Conservation (phyloP, 1,284 basidiomycete genomes). For the Marasmius oreades region DNA sequence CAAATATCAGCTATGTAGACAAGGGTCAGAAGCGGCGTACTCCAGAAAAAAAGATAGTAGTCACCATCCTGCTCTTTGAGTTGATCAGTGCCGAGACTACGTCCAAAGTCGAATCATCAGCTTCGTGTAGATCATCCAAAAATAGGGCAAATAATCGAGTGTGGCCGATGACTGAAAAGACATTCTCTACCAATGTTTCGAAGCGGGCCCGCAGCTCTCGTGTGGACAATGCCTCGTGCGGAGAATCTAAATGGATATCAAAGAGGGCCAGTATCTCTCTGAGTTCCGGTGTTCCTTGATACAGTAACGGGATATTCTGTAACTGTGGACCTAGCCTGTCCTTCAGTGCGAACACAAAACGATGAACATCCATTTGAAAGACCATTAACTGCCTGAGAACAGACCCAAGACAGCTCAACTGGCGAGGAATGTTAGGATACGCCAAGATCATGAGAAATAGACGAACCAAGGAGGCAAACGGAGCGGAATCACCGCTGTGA, state of each 20-base stretch:
- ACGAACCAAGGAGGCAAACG: slow-evolving; percentile 61
- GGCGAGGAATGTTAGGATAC: slow-evolving; percentile 2
- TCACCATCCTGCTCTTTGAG: slow-evolving; percentile 60
- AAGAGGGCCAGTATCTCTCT: slow-evolving; percentile 56
- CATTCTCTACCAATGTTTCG: slow-evolving; percentile 63
- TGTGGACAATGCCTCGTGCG: slow-evolving; percentile 52
- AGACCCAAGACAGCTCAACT: slow-evolving; percentile 65
- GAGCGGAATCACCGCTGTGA: slow-evolving; percentile 56
- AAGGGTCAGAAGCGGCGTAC: slow-evolving; percentile 7
- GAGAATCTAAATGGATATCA: slow-evolving; percentile 46
- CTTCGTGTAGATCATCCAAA: slow-evolving; percentile 69
- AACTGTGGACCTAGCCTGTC: slow-evolving; percentile 63
- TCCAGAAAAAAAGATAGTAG: slow-evolving; percentile 12
- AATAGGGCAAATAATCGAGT: slow-evolving; percentile 65
- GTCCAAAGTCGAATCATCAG: slow-evolving; percentile 64
- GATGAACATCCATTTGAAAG: slow-evolving; percentile 63
- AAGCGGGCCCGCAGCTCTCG: slow-evolving; percentile 63
- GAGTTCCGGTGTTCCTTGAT: slow-evolving; percentile 66
- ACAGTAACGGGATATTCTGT: slow-evolving; percentile 62
- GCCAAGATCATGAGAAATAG: not conserved
- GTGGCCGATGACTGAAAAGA: slow-evolving; percentile 64
- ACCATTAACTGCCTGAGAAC: slow-evolving; percentile 69
- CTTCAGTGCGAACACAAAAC: slow-evolving; percentile 57
- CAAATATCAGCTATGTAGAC: slow-evolving; percentile 53
- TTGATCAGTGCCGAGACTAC: slow-evolving; percentile 60